Evolutionary conservation across 495 filamentous ascomycete genomes (phyloP), one percentile per base, ranked within the genome.

Genomic region (Neurospora sp.): DNA sequence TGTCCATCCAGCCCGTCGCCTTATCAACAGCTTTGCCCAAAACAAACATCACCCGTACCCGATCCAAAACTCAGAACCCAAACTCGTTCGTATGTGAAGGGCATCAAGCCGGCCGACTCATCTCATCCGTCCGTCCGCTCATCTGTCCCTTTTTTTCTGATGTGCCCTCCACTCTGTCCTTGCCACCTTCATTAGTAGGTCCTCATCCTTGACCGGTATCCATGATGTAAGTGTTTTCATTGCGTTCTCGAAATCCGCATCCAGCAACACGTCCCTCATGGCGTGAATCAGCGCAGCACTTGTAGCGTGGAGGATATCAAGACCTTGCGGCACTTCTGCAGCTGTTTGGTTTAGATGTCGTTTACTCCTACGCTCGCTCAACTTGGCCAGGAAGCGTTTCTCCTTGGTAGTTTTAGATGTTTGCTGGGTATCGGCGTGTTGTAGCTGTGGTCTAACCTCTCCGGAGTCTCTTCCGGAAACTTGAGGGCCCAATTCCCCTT

Each of bases 181-280:
- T n/a, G 93, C 89, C 27, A 99, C 94, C 73, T 91, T 90, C 93
- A 99, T 97, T 76, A 99, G 86, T 42, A 97, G 79, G 78, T 99
- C 96, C 80, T 96, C 93, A 74, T 98, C 96, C 82, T 92, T 93
- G 76, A 99, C 91, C 14, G 96, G 96, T 44, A 99, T 90, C 91
- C 93, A 98, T 72, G 92, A 93, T 46, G 96, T 99, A 73, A 99
- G 87, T 37, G 96, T 92, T 82, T 98, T 98, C 96, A 99, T 99
- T 16, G 91, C 91, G 77, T 97, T 96, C 81, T 99, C 96, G 78
- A 99, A 99, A 76, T 98, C 96, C 6, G 92, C 93, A 75, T 97
- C 94, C 1, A 99, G 87, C 22, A 99, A 85, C 70, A 97, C 94
- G 44, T 97, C 93, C 37, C 93, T 89, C 79, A 94, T 94, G 48